Base-by-base conservation (phyloP, 2,329 filamentous ascomycete genomes). In the Fusarium mexicanum region DNA sequence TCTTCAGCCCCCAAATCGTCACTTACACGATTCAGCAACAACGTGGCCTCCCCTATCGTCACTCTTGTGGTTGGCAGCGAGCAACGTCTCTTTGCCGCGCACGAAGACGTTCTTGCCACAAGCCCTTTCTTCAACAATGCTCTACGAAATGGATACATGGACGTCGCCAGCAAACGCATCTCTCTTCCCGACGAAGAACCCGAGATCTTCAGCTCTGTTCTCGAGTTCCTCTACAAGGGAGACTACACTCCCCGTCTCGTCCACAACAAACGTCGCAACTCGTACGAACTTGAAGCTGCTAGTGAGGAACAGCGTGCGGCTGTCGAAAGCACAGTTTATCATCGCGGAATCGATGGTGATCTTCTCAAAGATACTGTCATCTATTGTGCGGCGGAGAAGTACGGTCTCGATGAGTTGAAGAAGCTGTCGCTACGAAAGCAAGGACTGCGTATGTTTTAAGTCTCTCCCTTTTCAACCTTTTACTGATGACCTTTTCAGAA, bases 211-310 rank as follows among this genome's bases (percentile, higher is more conserved):
- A 97, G 94, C 13, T 95, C 93, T 11, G 88, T 98, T 17, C 91
- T 98, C 64, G 95, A 98, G 81, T 98, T 93, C 77, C 90, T 98
- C 64, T 97, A 97, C 88, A 97, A 97, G 84, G 95, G 95, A 73
- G 95, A 98, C 83, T 98, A 98, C 85, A 95, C 92, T 77, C 95
- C 95, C 7, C 92, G 93, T 24, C 87, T 97, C 31, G 84, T 94
- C 64, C 94, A 94, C 84, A 94, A 96, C 85, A 94, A 95, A 86
- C 91, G 92, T 73, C 89, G 90, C 63, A 91, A 94, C 82, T 91
- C 90, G 60, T 98, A 94, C 92, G 92, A 93, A 80, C 86, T 98
- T n/a, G 94, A 97, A 82, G 89, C 90, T 57, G 81, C 84, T 3
- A 80, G 80, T 22, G 86, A 84, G 13, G 85, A 87, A 67, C 80